A percentile compares a stretch with the other conserved stretches of the same genome.
These are phyloP conservation scores for Tuber calosporum DNA, from an alignment of 495 filamentous ascomycete species.

Conservation along the genomic window DNA sequence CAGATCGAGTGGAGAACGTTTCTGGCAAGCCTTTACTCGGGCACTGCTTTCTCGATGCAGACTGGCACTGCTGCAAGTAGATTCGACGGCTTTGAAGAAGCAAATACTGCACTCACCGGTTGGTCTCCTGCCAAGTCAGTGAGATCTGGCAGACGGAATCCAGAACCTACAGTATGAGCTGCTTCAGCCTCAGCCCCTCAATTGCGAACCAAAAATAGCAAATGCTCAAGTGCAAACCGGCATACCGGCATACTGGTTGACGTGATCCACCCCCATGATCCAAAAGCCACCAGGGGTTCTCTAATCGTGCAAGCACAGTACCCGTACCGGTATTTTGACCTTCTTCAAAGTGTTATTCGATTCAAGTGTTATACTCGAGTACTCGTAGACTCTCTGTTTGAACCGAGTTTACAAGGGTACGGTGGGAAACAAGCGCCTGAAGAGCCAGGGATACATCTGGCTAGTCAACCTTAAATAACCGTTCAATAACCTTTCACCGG, in stretches of 20 bases:
- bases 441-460: too few relatives aligned
- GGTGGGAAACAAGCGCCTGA: too few relatives aligned
- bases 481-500: too few relatives aligned
- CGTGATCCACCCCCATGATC: background rate
- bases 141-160: background rate
- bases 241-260: background rate
- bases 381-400: background rate
- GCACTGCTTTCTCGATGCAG: too few relatives aligned
- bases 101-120: background rate
- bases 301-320: too few relatives aligned
- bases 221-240: background rate
- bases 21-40: too few relatives aligned
- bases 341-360: background rate
- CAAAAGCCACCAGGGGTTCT: background rate
- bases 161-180: background rate
- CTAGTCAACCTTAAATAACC: too few relatives aligned
- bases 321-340: background rate
- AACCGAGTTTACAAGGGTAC: background rate
- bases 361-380: too few relatives aligned
- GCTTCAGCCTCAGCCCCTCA: background rate
- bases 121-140: background rate
- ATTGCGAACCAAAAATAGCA: background rate
- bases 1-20: background rate
- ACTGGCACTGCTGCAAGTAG: background rate
- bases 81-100: background rate